These are phyloP conservation scores for Claviceps humidiphila DNA, from an alignment of 2,329 filamentous ascomycete species.

Conservation along the genomic window DNA sequence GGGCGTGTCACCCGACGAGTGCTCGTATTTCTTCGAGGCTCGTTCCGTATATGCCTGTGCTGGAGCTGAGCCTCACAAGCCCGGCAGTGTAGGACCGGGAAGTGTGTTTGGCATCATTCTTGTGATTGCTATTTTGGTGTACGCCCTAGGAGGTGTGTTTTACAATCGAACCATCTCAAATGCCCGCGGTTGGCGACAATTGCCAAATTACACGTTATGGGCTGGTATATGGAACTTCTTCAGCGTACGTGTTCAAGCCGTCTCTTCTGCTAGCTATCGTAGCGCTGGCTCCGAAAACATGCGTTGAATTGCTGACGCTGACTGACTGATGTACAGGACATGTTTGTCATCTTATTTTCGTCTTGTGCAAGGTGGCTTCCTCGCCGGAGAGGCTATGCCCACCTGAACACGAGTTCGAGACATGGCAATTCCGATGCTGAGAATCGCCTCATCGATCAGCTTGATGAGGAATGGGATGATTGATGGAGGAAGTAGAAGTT, in stretches of 20 bases:
- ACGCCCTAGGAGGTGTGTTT: constrained; percentile 82
- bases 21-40: constrained; percentile 91
- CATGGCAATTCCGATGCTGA: constrained; percentile 59
- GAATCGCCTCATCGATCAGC: constrained; percentile 85
- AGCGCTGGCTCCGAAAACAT: neutral
- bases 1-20: constrained; percentile 71
- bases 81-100: constrained; percentile 57
- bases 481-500: constrained; percentile 14
- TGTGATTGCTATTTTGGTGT: constrained; percentile 65
- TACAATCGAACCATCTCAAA: constrained; percentile 93
- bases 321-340: constrained; percentile 32
- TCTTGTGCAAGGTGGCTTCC: constrained; percentile 57
- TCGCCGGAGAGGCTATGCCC: constrained; percentile 51
- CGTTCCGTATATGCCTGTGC: constrained; percentile 73
- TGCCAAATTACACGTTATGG: constrained; percentile 93
- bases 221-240: constrained; percentile 74
- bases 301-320: neutral
- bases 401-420: constrained; percentile 42
- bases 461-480: constrained; percentile 96
- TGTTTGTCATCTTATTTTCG: constrained; percentile 54
- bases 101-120: constrained; percentile 82
- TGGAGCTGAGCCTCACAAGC: constrained; percentile 53
- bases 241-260: constrained; percentile 35
- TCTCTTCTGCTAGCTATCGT: neutral
- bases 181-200: constrained; percentile 85